Evolutionary conservation across 202 grass and related monocot genomes (phyloP).

Genomic region (Saccharum hybrid): DNA sequence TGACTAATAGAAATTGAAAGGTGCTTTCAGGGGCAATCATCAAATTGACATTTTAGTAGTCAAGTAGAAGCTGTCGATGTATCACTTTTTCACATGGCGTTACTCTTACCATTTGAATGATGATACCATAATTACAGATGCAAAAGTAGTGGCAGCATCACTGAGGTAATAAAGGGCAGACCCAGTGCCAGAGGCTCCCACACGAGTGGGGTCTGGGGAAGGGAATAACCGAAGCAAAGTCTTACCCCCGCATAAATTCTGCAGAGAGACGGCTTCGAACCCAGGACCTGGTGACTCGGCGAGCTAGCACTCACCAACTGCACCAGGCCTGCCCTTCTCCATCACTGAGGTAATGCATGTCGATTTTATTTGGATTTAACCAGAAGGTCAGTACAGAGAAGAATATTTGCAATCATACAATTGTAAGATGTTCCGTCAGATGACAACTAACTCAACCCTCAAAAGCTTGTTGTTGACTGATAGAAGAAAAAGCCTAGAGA

Average conservation of each 20-base stretch:
- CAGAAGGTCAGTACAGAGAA: neutral
- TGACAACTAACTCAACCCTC: neutral
- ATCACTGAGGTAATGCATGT: neutral
- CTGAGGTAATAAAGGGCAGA: too few relatives aligned
- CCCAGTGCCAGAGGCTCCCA: too few relatives aligned
- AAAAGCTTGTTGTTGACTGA: neutral
- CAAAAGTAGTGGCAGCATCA: neutral
- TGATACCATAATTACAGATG: neutral
- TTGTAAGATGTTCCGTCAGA: neutral
- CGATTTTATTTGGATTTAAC: neutral
- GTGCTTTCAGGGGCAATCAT: constrained; percentile 20
- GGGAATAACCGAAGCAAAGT: too few relatives aligned
- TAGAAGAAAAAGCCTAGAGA: neutral
- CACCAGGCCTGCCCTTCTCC: too few relatives aligned
- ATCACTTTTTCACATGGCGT: constrained; percentile 8
- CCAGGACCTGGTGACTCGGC: too few relatives aligned
- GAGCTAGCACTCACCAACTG: too few relatives aligned
- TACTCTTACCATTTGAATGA: constrained; percentile 2
- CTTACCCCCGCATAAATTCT: too few relatives aligned
- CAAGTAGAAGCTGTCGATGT: constrained; percentile 12
- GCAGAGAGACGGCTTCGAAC: too few relatives aligned
- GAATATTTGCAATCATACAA: constrained; percentile 10
- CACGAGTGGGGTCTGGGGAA: too few relatives aligned
- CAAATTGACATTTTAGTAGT: constrained; percentile 21
- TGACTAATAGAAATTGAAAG: constrained; percentile 28